Conservation (phyloP, 2,329 filamentous ascomycete species). For the Trichothecium roseum region DNA sequence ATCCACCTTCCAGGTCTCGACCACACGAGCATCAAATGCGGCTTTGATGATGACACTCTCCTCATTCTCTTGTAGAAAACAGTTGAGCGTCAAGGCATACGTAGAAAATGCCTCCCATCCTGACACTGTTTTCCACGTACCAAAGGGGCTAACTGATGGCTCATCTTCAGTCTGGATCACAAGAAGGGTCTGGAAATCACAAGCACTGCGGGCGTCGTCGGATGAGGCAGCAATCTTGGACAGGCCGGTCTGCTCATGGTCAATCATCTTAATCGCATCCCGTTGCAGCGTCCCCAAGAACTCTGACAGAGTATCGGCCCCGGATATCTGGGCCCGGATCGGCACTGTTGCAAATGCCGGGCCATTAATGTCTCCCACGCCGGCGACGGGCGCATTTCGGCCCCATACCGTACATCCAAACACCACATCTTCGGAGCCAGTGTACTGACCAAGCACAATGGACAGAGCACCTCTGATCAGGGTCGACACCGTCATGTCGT, state of each 20-base stretch:
- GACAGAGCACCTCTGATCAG: slow-evolving; percentile 10
- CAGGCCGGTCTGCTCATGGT: slow-evolving; percentile 10
- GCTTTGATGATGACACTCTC: neutral
- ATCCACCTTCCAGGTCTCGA: neutral
- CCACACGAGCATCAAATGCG: neutral
- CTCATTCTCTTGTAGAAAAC: no score
- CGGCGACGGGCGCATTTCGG: slow-evolving; percentile 9
- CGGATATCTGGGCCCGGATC: slow-evolving; percentile 14
- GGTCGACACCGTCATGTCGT: slow-evolving; percentile 2
- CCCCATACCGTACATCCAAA: slow-evolving; percentile 7
- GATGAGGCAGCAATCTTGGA: slow-evolving; percentile 9
- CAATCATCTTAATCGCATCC: slow-evolving; percentile 7
- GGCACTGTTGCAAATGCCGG: slow-evolving; percentile 14
- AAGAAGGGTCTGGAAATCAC: slow-evolving; percentile 5
- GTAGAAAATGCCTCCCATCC: neutral
- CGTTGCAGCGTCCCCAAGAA: slow-evolving; percentile 21
- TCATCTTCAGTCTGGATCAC: slow-evolving; percentile 2
- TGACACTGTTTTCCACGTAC: neutral
- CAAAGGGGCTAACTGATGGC: neutral
- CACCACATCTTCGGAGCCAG: slow-evolving; percentile 1
- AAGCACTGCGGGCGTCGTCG: slow-evolving; percentile 4
- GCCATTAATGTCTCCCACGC: slow-evolving; percentile 10
- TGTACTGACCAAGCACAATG: slow-evolving; percentile 18
- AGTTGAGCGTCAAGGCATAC: no score
- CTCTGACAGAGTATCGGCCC: slow-evolving; percentile 15